Percentiles rank a stretch among this genome's conserved stretches.
These are phyloP conservation scores for Alternaria sp. DNA, from an alignment of 2,329 filamentous ascomycete species.

Conservation along the genomic window DNA sequence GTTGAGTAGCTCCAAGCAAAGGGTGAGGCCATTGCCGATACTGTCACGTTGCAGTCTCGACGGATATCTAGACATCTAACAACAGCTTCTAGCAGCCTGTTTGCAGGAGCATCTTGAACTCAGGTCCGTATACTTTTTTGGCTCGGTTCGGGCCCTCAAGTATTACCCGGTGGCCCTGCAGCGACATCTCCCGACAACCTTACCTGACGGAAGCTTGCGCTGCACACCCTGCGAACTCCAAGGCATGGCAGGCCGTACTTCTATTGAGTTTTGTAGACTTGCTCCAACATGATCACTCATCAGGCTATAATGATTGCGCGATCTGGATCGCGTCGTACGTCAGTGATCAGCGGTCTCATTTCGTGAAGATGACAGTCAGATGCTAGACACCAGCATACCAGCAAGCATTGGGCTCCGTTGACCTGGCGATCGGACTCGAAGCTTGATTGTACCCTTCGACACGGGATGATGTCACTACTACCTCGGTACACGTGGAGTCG, in stretches of 20 bases:
- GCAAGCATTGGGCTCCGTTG: slow-evolving; percentile 4
- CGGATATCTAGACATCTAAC: background rate
- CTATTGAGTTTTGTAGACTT: background rate
- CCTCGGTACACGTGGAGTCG: slow-evolving; percentile 18
- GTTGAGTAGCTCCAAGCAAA: background rate
- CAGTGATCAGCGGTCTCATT: slow-evolving; percentile 11
- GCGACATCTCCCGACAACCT: background rate
- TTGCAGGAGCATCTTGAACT: background rate
- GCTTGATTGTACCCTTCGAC: slow-evolving; percentile 16
- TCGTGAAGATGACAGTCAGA: slow-evolving; percentile 1
- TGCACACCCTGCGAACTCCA: background rate
- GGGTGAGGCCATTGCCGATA: background rate
- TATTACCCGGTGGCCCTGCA: slow-evolving; percentile 13
- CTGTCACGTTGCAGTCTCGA: background rate
- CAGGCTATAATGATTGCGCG: slow-evolving; percentile 1
- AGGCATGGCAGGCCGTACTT: background rate
- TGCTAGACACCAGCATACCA: background rate
- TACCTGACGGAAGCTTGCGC: background rate
- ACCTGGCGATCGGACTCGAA: slow-evolving; percentile 11
- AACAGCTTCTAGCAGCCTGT: background rate
- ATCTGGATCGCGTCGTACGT: slow-evolving; percentile 4
- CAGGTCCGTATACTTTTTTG: background rate
- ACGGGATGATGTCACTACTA: slow-evolving; percentile 29
- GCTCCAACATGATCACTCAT: background rate
- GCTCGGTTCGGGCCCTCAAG: slow-evolving; percentile 1